Evolutionary conservation across 2,329 filamentous ascomycete species (phyloP), one percentile per base, ranked within the genome.

Genomic region (Chrysosphaeria jannelii): DNA sequence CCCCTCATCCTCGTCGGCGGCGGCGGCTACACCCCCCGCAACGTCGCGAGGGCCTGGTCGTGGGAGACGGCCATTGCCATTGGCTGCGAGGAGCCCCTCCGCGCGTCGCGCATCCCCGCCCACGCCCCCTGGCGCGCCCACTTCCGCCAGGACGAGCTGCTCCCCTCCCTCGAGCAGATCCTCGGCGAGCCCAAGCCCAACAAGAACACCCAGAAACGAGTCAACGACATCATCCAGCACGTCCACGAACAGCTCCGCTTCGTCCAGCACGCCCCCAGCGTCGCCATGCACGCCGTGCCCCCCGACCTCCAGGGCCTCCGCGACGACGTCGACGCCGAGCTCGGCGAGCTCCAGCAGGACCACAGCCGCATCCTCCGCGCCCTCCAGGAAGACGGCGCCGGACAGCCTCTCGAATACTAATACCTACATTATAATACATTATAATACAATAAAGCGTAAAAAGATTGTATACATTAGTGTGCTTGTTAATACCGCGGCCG

Each of bases 11-110:
- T 97, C 25, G 74, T 93, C 28, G 85, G 85, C 21, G 85, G 85
- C 19, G 85, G 85, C 27, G 85, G 85, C 14, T 97, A 97, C 45
- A 97, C 85, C 9, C 79, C 85, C 5, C 64, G 81, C 32, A 97
- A 97, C 37, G 85, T 97, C 5, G 85, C 85, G 20, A 70, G 85
- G 25, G 78, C 81, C 14, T 97, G 85, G 85, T 76, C 79, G 13
- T 81, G 89, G 45, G 85, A 97, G 47, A 97, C 85, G 8, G 71
- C 72, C 29, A 75, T 93, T 33, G 76, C 76, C 29, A 72, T 88
- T 30, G 65, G 67, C 33, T 65, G 64, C 27, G 55, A 70, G 29
- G 48, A 53, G 39, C 58, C 69, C 10, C 56, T 62, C 8, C n/a
- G n/a, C n/a, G n/a, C n/a, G n/a, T n/a, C n/a, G n/a, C n/a, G n/a